Percentiles rank a stretch among this genome's conserved stretches.
Conservation (phyloP, 768 basidiomycete species). For the Saitozyma sp. region DNA sequence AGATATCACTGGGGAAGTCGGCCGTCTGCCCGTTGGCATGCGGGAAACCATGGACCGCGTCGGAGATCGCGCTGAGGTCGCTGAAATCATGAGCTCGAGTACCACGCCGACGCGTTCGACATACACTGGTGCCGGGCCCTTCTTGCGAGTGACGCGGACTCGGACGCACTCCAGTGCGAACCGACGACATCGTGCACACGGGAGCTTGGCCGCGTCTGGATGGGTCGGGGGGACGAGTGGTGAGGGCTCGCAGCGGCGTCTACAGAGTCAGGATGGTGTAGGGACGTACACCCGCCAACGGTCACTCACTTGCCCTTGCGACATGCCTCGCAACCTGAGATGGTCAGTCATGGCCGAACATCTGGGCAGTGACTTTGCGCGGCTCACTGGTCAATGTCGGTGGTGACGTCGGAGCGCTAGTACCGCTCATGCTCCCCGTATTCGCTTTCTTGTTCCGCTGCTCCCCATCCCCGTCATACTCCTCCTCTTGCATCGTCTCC, state of each 20-base stretch:
- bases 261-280: constrained; percentile 1
- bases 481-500: background rate
- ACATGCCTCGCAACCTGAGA: constrained; percentile 42
- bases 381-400: constrained; percentile 1
- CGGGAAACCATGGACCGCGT: constrained; percentile 33
- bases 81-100: background rate
- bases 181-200: constrained; percentile 41
- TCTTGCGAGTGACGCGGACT: constrained; percentile 24
- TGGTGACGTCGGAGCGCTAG: background rate
- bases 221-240: constrained; percentile 40
- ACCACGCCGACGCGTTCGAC: background rate
- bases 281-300: background rate
- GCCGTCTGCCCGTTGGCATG: background rate
- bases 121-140: constrained; percentile 42
- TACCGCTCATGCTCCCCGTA: background rate
- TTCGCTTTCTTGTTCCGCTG: background rate
- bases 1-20: background rate
- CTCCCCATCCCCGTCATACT: background rate
- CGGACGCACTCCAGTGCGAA: constrained; percentile 42
- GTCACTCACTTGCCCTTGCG: constrained; percentile 40
- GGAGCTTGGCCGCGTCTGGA: constrained; percentile 38
- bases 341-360: background rate
- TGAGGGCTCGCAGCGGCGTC: constrained; percentile 43
- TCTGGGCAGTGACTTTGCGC: background rate
- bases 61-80: constrained; percentile 32